Base-by-base conservation (phyloP, 2,329 filamentous ascomycete genomes). In the Pseudopithomyces chartarum region DNA sequence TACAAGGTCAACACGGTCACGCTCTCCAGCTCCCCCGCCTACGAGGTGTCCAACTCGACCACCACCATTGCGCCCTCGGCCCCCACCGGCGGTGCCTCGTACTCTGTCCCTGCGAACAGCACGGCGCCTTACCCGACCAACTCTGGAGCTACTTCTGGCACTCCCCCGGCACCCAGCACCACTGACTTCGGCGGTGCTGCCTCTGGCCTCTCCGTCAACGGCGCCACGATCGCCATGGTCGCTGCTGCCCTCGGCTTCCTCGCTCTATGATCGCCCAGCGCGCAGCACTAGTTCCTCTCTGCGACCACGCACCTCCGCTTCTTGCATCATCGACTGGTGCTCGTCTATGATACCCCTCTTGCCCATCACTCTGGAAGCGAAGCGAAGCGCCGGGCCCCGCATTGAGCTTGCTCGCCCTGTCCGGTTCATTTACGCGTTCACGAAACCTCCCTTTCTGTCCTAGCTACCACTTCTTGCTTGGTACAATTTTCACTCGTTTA, bases 1-100 rank as follows among this genome's bases (percentile, higher is more conserved):
- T 71, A 71, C 63, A 70, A 67, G 59, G 66, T 76, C 64, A 72
- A 74, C 70, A 75, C 74, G 49, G 66, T 75, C 64, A 76, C 74
- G 48, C 58, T 68, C 53, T 68, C 69, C 17, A 65, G 69, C 63
- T 67, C 68, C 10, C 60, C 70, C 39, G 57, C 70, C 22, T 66
- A 56, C 60, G 59, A 55, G 7, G 62, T 66, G 55, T 63, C 63
- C 23, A 75, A 75, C 71, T 60, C 62, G 45, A 75, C 73, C 42
- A 67, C 69, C 36, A 74, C 70, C 65, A 69, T 73, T 56, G 49
- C 57, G 17, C 63, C 68, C 42, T 52, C 60, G 38, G 13, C 55
- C 38, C 58, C 66, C n/a, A 26, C 22, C 22, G 57, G 57, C 44
- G 8, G 36, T 15, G 38, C 53, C n/a, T 58, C 52, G 52, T 62